phyloP scores from a whole-genome alignment of 306 rosid species.

The Carpinus viminea region DNA sequence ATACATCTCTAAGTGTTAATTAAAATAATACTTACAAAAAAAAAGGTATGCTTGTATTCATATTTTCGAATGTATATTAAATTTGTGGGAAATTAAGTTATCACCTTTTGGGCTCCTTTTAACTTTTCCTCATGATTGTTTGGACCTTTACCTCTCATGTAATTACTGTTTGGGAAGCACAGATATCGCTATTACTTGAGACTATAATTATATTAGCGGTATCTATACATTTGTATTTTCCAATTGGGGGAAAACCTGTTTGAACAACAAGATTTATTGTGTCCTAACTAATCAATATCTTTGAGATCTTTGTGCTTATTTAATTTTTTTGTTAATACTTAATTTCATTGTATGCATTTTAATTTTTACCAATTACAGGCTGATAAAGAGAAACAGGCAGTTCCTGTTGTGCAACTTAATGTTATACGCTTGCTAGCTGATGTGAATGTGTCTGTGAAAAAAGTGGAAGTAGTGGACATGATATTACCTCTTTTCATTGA shows the following conservation, averaged over 20 bases:
- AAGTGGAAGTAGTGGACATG: constrained; percentile 84
- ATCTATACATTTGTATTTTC: background rate
- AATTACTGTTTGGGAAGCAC: background rate
- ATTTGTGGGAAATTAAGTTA: too few species aligned
- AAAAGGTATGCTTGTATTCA: too few species aligned
- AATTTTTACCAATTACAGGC: constrained; percentile 56
- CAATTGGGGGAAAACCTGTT: constrained; percentile 14
- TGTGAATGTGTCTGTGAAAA: constrained; percentile 70
- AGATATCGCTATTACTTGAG: background rate
- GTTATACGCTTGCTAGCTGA: constrained; percentile 84
- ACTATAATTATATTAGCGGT: too few species aligned
- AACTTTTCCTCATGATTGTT: background rate
- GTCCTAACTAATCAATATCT: background rate
- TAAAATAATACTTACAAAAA: too few species aligned
- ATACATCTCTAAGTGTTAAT: too few species aligned
- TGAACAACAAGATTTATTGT: constrained; percentile 9
- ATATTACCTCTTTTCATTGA: constrained; percentile 92
- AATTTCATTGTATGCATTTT: constrained; percentile 24
- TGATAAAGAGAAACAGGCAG: constrained; percentile 75
- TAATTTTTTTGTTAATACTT: constrained; percentile 13
- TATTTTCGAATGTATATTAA: too few species aligned
- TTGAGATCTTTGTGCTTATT: constrained; percentile 19
- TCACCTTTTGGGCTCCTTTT: too few species aligned
- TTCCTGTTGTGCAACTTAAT: constrained; percentile 85
- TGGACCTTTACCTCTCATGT: background rate